A percentile compares a stretch with the other conserved stretches of the same genome.
phyloP scores from a whole-genome alignment of 1,284 basidiomycete genomes.

The Ustilago lituana region DNA sequence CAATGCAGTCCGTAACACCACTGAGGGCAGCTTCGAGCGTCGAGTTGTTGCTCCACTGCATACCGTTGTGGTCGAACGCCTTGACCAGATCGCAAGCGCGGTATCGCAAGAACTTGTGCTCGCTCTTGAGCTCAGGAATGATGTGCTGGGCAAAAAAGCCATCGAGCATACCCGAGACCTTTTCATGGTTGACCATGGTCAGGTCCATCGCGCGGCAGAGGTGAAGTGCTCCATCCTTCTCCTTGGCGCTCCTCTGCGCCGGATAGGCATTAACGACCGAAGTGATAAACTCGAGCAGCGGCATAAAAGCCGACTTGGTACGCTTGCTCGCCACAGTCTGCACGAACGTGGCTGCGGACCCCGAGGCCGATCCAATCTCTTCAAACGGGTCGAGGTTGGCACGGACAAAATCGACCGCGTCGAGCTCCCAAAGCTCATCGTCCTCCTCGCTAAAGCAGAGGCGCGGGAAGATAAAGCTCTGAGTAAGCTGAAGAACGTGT shows the following conservation, averaged over 20 bases:
- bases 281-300: slow-evolving; percentile 63
- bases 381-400: slow-evolving; percentile 61
- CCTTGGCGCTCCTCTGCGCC: slow-evolving; percentile 42
- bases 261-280: slow-evolving; percentile 61
- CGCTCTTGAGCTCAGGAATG: slow-evolving; percentile 59
- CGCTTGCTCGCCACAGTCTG: slow-evolving; percentile 59
- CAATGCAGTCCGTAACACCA: slow-evolving; percentile 63
- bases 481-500: slow-evolving; percentile 55
- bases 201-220: slow-evolving; percentile 56
- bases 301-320: slow-evolving; percentile 61
- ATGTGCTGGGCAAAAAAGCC: slow-evolving; percentile 62
- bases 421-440: slow-evolving; percentile 64
- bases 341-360: slow-evolving; percentile 53
- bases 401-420: slow-evolving; percentile 64
- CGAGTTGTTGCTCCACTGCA: slow-evolving; percentile 57
- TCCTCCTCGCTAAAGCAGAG: slow-evolving; percentile 62
- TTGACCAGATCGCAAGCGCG: slow-evolving; percentile 61
- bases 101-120: slow-evolving; percentile 59
- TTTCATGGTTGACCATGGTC: slow-evolving; percentile 60
- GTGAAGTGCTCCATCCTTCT: slow-evolving; percentile 65
- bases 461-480: slow-evolving; percentile 63
- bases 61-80: slow-evolving; percentile 58
- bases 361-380: slow-evolving; percentile 52
- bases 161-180: slow-evolving; percentile 57
- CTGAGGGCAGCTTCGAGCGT: slow-evolving; percentile 60